A percentile compares a stretch with the other conserved stretches of the same genome.
Evolutionary conservation across 139 green algal genomes (phyloP).

Genomic region (Yamagishiella unicocca): DNA sequence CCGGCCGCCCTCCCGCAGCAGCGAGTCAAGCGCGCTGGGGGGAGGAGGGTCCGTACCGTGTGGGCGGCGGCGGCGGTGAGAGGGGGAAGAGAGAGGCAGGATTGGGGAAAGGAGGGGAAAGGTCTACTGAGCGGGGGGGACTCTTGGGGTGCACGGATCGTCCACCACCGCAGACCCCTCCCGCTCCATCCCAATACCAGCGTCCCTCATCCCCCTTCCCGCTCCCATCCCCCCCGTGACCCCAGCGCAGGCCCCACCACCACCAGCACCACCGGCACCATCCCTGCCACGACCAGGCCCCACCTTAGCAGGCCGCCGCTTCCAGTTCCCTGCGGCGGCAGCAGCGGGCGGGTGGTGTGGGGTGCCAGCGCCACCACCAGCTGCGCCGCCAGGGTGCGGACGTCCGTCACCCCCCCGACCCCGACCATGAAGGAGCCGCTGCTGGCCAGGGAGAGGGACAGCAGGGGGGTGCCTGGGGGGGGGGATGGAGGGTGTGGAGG

Average conservation of each 20-base stretch:
- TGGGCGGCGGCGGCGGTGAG: not conserved
- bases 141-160: too few relatives aligned
- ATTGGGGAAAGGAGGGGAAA: too few relatives aligned
- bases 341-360: not conserved
- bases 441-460: not conserved
- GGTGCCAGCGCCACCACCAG: conserved; percentile 36
- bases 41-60: not conserved
- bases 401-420: not conserved
- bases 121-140: too few relatives aligned
- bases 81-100: not conserved
- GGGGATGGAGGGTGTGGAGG: not conserved
- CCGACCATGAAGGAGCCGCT: not conserved
- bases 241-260: not conserved
- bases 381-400: not conserved
- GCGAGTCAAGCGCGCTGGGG: conserved; percentile 26
- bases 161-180: too few relatives aligned
- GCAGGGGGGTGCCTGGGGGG: not conserved
- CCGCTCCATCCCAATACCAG: not conserved
- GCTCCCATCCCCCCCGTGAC: not conserved
- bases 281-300: not conserved
- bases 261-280: not conserved
- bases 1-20: conserved; percentile 24
- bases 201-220: not conserved
- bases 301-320: conserved; percentile 28
- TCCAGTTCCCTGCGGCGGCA: conserved; percentile 1